Conservation (phyloP, 352 stramenopile species). For the Phytophthora cactorum region DNA sequence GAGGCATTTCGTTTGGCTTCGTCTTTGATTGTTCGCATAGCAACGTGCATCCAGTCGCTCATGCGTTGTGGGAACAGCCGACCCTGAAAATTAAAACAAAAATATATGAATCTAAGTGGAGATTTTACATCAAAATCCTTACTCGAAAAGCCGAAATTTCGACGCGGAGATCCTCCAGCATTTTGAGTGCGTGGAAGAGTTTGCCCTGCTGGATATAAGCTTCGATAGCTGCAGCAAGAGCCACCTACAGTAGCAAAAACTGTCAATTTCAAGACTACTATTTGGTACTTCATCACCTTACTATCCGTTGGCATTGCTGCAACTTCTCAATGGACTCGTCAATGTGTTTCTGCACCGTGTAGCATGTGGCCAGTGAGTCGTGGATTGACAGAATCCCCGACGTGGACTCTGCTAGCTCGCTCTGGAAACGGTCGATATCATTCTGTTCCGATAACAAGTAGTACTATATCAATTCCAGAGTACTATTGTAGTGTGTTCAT, state of each 20-base stretch:
- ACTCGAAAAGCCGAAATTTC: conserved; percentile 78
- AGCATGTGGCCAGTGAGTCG: conserved; percentile 66
- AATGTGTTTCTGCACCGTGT: conserved; percentile 68
- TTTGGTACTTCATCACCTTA: conserved; percentile 17
- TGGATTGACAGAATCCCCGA: conserved; percentile 56
- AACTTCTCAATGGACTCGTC: conserved; percentile 84
- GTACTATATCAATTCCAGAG: conserved; percentile 7
- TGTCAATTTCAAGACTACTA: background rate
- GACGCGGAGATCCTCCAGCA: conserved; percentile 71
- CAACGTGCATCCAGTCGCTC: conserved; percentile 81
- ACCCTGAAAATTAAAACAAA: conserved; percentile 40
- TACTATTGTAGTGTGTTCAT: background rate
- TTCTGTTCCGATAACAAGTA: conserved; percentile 28
- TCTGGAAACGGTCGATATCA: conserved; percentile 75
- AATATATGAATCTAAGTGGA: conserved; percentile 1
- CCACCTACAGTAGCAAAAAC: conserved; percentile 43
- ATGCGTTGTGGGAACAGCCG: conserved; percentile 78
- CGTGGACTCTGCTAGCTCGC: conserved; percentile 56
- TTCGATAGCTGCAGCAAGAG: conserved; percentile 69
- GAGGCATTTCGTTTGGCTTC: conserved; percentile 70
- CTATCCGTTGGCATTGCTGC: conserved; percentile 82
- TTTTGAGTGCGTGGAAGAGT: conserved; percentile 79
- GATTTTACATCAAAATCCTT: conserved; percentile 4
- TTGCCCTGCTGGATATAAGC: conserved; percentile 72
- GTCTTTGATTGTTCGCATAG: conserved; percentile 77